Conservation (phyloP, 768 basidiomycete species). For the Mycena pura region DNA sequence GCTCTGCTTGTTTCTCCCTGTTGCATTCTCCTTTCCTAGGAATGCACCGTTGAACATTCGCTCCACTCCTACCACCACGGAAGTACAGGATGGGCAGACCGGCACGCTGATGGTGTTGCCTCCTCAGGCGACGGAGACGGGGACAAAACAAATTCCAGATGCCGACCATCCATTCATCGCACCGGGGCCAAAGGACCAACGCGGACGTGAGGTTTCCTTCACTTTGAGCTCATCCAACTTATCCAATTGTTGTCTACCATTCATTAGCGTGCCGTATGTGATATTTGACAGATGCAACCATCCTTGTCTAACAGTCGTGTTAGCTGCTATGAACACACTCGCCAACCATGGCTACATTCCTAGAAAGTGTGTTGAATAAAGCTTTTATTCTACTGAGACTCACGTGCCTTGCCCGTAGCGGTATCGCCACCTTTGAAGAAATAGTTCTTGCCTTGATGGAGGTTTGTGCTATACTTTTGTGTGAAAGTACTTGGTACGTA, state of each 20-base stretch:
- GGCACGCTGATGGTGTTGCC: not conserved
- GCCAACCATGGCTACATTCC: conserved; percentile 23
- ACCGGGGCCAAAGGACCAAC: conserved; percentile 24
- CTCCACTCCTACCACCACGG: no score
- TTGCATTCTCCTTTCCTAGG: no score
- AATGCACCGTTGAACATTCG: no score
- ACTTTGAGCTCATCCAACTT: not conserved
- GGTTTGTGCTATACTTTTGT: not conserved
- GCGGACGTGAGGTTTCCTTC: conserved; percentile 19
- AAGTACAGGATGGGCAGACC: not conserved
- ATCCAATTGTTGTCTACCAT: not conserved
- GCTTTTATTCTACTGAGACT: not conserved
- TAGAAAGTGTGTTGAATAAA: conserved; percentile 1
- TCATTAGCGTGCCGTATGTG: conserved; percentile 23
- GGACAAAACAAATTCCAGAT: conserved; percentile 6
- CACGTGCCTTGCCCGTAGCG: not conserved
- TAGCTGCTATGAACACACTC: conserved; percentile 28
- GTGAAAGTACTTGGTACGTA: not conserved
- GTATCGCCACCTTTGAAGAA: conserved; percentile 28
- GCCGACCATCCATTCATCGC: conserved; percentile 26
- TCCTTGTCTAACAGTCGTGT: not conserved
- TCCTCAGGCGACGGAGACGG: no score
- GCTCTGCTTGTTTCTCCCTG: no score
- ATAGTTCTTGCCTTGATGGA: conserved; percentile 25
- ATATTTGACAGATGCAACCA: not conserved